Percentiles rank a stretch among this genome's conserved stretches.
phyloP scores from a whole-genome alignment of 441 rosid genomes.

The Francoa sonchifolia region DNA sequence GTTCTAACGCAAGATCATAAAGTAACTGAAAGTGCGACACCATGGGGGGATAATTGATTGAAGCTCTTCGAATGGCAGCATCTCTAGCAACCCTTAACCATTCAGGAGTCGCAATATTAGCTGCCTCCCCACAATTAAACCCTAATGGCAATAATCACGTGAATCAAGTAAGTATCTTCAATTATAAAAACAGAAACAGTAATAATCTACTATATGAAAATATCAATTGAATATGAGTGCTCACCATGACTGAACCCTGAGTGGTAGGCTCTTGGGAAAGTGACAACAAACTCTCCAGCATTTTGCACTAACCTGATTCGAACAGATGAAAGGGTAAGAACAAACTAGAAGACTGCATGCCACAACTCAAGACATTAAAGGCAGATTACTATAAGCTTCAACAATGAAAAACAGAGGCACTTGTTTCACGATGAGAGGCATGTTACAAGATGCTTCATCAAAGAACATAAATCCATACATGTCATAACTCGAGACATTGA shows the following conservation, averaged over 20 bases:
- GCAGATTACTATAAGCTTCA: too few relatives aligned
- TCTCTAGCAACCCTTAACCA: conserved; percentile 85
- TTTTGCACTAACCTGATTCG: conserved; percentile 90
- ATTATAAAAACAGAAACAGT: background rate
- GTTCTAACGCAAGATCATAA: conserved; percentile 78
- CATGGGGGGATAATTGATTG: conserved; percentile 93
- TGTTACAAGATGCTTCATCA: background rate
- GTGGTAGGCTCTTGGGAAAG: conserved; percentile 98
- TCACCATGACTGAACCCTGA: conserved; percentile 97
- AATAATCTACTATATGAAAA: background rate
- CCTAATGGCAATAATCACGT: conserved; percentile 25
- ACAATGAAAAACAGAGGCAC: too few relatives aligned
- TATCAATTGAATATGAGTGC: too few relatives aligned
- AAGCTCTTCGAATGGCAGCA: conserved; percentile 95
- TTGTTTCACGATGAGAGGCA: too few relatives aligned
- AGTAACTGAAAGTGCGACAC: conserved; percentile 98
- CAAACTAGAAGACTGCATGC: conserved; percentile 6
- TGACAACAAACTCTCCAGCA: conserved; percentile 96
- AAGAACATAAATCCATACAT: too few relatives aligned
- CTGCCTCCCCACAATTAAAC: conserved; percentile 80
- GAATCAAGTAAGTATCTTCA: conserved; percentile 11
- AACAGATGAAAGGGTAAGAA: conserved; percentile 17
- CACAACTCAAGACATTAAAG: conserved; percentile 1
- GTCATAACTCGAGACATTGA: too few relatives aligned
- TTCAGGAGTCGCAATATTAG: conserved; percentile 89